phyloP scores from a whole-genome alignment of 495 filamentous ascomycete species.

The Gamarada debralockiae region DNA sequence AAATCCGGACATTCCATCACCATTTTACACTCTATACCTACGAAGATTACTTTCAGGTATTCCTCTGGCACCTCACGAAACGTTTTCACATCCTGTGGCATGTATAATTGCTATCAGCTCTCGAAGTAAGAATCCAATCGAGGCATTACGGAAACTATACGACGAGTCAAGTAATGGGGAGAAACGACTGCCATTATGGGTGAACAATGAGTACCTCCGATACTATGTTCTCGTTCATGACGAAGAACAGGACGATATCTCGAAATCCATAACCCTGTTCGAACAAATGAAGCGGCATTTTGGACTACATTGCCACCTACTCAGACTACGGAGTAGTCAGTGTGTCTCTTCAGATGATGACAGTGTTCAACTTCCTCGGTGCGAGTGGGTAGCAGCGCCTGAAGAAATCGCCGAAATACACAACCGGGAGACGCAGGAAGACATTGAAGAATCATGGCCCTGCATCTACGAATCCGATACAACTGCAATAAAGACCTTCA shows the following conservation, averaged over 20 bases:
- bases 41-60: constrained; percentile 77
- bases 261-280: constrained; percentile 80
- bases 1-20: constrained; percentile 41
- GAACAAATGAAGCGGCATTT: constrained; percentile 98
- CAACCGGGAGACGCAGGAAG: constrained; percentile 51
- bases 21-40: constrained; percentile 78
- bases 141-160: constrained; percentile 79
- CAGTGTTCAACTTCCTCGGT: constrained; percentile 70
- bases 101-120: constrained; percentile 94
- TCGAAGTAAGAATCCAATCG: constrained; percentile 72
- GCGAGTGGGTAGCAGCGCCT: constrained; percentile 83
- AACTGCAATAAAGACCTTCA: constrained; percentile 77
- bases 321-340: constrained; percentile 77
- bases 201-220: constrained; percentile 82
- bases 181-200: constrained; percentile 69
- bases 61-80: constrained; percentile 77
- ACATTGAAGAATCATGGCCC: constrained; percentile 64
- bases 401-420: constrained; percentile 77
- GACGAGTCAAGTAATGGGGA: constrained; percentile 66
- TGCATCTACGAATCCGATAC: constrained; percentile 92
- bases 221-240: constrained; percentile 99
- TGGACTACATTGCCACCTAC: constrained; percentile 89
- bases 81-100: constrained; percentile 92
- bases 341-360: constrained; percentile 93
- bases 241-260: constrained; percentile 88